A percentile compares a stretch with the other conserved stretches of the same genome.
Conservation (phyloP, 1,284 basidiomycete species). For the Polyporus tsugae region DNA sequence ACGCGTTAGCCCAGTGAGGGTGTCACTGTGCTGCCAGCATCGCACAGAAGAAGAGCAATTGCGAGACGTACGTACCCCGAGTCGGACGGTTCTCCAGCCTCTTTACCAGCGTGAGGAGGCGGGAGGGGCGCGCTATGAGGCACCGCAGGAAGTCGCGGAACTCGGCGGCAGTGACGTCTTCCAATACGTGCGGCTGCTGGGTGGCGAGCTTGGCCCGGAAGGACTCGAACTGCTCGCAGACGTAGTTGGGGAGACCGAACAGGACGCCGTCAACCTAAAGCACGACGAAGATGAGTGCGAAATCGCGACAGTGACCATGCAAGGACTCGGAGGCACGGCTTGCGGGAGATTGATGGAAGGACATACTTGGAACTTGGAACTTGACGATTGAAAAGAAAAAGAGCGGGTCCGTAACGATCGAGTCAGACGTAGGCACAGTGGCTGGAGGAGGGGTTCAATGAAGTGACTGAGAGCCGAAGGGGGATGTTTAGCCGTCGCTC, state of each 20-base stretch:
- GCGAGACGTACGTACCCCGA: neutral
- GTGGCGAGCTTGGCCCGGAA: neutral
- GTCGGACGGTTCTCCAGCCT: neutral
- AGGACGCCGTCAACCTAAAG: neutral
- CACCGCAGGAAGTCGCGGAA: neutral
- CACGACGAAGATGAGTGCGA: neutral
- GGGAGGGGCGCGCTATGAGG: neutral
- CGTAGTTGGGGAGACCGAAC: constrained; percentile 1
- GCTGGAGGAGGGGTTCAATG: neutral
- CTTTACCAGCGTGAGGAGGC: neutral
- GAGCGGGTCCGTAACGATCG: neutral
- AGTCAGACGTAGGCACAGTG: no score
- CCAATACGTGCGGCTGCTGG: neutral
- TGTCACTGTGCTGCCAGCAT: neutral
- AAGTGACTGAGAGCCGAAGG: neutral
- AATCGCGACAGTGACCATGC: neutral
- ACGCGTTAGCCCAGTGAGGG: neutral
- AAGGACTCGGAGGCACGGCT: neutral
- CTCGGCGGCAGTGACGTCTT: neutral
- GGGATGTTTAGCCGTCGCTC: neutral
- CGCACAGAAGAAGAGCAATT: neutral
- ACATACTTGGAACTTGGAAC: neutral
- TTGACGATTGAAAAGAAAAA: neutral
- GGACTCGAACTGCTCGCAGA: neutral
- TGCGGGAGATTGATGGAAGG: neutral